Base-by-base conservation (phyloP, 75 land plant species). In the Selaginella moellendorffii region DNA sequence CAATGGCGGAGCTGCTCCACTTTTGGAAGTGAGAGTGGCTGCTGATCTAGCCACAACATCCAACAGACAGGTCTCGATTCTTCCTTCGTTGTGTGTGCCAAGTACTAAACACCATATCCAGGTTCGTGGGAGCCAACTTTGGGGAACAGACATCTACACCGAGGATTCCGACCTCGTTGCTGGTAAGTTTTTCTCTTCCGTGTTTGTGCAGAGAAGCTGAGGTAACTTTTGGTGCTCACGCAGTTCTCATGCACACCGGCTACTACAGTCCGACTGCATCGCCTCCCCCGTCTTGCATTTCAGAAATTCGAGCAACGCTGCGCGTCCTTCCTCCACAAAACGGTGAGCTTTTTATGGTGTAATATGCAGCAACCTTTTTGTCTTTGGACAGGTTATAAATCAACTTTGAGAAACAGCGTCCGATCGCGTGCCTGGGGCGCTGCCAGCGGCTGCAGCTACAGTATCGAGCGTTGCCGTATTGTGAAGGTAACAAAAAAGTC, bases 391-490 rank as follows among this genome's bases (percentile, higher is more conserved):
- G 98, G 83, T 28, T 95, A 95, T 58, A 74, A 76, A 67, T 89
- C 99, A 64, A 82, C 80, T 26, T 72, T 85, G 64, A 80, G 96
- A 54, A 95, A 95, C 62, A 86, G 82, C 71, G 90, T 95, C 24
- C 84, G 99, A 24, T 95, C 99, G 21, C 96, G 99, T 67, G 87
- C 99, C 24, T 95, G 99, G 99, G 96, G 96, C 42, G 96, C 90
- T 71, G 99, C 77, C 30, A 83, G 77, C 74, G 87, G 88, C 61
- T 89, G 99, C 72, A 95, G 99, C 60, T 95, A 75, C 67, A 79
- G 84, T 30, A 78, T 89, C 52, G 96, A 86, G 25, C 59, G 75
- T 8, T 95, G 99, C 71, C 79, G 81, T 66, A 85, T 92, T 71
- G 74, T 92, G 56, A 92, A 92, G 98, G 98, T 88, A 18, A 2